These are phyloP conservation scores for Sclerotinia trifoliorum DNA, from an alignment of 2,329 filamentous ascomycete genomes.

Conservation along the genomic window DNA sequence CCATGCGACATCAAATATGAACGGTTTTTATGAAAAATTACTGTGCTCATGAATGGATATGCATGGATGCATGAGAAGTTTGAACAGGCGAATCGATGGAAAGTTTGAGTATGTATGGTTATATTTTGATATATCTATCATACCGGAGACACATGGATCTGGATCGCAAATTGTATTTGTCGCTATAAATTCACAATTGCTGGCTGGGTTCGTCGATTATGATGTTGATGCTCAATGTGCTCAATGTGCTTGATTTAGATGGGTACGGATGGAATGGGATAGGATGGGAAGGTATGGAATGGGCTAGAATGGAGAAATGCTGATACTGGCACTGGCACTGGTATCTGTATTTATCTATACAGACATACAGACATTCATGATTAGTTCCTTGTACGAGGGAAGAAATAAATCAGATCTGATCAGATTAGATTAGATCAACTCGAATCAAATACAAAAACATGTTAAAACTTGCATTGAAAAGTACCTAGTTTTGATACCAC, in stretches of 20 bases:
- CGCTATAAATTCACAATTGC: slow-evolving; percentile 11
- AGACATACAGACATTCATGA: background rate
- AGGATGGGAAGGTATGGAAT: background rate
- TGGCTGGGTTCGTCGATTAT: background rate
- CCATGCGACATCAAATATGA: background rate
- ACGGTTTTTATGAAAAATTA: background rate
- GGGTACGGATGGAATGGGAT: background rate
- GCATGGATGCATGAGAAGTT: background rate
- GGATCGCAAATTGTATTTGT: background rate
- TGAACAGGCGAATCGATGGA: background rate
- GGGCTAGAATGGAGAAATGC: background rate
- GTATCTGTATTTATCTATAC: background rate
- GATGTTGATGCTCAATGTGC: background rate
- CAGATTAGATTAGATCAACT: background rate
- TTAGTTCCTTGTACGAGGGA: background rate
- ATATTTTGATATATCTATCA: slow-evolving; percentile 10
- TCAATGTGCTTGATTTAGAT: slow-evolving; percentile 1
- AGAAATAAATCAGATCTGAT: background rate
- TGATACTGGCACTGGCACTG: background rate
- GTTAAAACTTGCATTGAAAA: background rate
- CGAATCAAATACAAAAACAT: background rate
- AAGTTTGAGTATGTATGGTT: slow-evolving; percentile 8
- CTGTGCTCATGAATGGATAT: background rate
- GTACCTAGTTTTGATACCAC: no score
- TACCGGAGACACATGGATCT: background rate